phyloP scores from a whole-genome alignment of 768 basidiomycete genomes.

The Tylopilus balloui region DNA sequence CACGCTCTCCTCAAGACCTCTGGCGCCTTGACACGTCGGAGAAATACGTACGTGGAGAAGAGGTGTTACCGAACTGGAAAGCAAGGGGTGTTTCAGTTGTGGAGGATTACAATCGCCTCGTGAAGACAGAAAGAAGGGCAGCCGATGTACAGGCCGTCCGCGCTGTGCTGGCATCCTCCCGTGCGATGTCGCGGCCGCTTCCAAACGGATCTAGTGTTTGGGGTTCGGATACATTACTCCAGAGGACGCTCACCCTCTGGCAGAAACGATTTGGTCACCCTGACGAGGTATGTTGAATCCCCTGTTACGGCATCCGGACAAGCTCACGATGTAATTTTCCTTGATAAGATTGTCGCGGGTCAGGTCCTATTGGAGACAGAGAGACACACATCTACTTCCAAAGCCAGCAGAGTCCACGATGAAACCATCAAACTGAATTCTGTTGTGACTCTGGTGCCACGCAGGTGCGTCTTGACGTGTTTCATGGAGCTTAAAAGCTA shows the following conservation, averaged over 20 bases:
- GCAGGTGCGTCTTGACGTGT: constrained; percentile 47
- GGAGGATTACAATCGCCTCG: constrained; percentile 76
- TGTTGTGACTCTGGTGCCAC: constrained; percentile 66
- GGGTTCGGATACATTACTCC: constrained; percentile 62
- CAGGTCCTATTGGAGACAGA: constrained; percentile 65
- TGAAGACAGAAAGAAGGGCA: constrained; percentile 64
- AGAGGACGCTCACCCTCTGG: constrained; percentile 75
- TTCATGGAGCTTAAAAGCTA: neutral
- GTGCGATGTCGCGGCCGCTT: constrained; percentile 40
- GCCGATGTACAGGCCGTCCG: constrained; percentile 91
- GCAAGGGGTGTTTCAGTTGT: constrained; percentile 86
- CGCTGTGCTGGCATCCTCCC: constrained; percentile 60
- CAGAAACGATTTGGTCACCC: constrained; percentile 73
- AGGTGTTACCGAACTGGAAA: constrained; percentile 76
- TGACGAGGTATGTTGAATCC: constrained; percentile 54
- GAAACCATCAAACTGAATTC: constrained; percentile 66
- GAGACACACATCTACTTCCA: constrained; percentile 14
- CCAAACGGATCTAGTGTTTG: constrained; percentile 52
- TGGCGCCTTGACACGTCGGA: constrained; percentile 95
- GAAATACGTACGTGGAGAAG: constrained; percentile 94
- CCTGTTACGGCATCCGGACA: neutral
- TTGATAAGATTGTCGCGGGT: constrained; percentile 67
- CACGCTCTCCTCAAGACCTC: constrained; percentile 81
- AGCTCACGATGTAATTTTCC: constrained; percentile 8
- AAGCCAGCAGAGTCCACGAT: constrained; percentile 34